A percentile compares a stretch with the other conserved stretches of the same genome.
Evolutionary conservation across 1,284 basidiomycete genomes (phyloP).

Genomic region (Violaceomyces palustris): DNA sequence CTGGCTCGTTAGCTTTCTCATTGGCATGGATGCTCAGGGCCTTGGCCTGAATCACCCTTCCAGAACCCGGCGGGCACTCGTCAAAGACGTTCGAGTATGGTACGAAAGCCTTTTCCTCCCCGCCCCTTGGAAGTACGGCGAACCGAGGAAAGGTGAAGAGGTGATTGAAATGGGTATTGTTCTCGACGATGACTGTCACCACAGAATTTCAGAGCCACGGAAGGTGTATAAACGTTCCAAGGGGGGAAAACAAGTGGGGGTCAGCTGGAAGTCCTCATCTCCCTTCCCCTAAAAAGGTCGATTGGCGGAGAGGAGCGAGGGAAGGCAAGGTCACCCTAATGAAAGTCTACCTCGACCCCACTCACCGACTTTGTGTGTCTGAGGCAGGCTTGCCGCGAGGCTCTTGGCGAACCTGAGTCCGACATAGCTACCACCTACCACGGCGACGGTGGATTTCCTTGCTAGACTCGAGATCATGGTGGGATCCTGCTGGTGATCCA

Average conservation of each 20-base stretch:
- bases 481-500: too few relatives aligned
- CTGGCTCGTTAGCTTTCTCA: too few relatives aligned
- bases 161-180: conserved; percentile 56
- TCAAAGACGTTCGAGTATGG: conserved; percentile 67
- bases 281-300: too few relatives aligned
- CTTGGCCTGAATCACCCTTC: conserved; percentile 8
- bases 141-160: conserved; percentile 60
- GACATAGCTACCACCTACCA: conserved; percentile 26
- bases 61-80: conserved; percentile 59
- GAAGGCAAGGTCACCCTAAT: too few relatives aligned
- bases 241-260: too few relatives aligned
- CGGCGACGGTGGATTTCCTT: conserved; percentile 14
- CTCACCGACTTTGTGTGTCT: conserved; percentile 51
- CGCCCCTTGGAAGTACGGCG: conserved; percentile 55
- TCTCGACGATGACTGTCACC: conserved; percentile 54
- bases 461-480: too few relatives aligned
- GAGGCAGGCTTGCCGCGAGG: conserved; percentile 50
- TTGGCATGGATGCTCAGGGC: conserved; percentile 15
- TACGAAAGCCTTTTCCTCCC: conserved; percentile 60
- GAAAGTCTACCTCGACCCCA: too few relatives aligned
- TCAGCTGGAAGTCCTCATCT: too few relatives aligned
- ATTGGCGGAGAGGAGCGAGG: too few relatives aligned
- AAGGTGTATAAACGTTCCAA: too few relatives aligned
- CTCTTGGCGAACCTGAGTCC: conserved; percentile 44
- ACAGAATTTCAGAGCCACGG: too few relatives aligned